Percentiles rank a stretch among this genome's conserved stretches.
Evolutionary conservation across 306 rosid species (phyloP).

Genomic region (Quercus dentata): DNA sequence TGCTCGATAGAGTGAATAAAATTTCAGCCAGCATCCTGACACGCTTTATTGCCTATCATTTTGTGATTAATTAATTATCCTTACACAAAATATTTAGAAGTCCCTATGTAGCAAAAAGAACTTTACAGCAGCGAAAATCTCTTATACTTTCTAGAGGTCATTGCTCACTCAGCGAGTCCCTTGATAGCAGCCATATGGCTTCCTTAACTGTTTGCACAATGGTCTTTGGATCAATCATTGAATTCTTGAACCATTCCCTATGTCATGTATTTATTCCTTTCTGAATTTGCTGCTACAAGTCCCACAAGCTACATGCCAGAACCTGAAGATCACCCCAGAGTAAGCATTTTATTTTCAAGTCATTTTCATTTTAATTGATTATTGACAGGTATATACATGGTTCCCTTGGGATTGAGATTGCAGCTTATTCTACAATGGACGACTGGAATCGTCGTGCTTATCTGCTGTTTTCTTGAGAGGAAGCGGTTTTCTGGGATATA

Average conservation of each 20-base stretch:
- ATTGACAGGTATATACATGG: conserved; percentile 86
- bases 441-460: conserved; percentile 85
- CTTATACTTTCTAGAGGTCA: neutral
- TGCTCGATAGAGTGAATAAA: neutral
- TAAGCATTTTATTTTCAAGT: conserved; percentile 63
- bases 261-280: neutral
- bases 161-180: neutral
- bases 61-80: neutral
- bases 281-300: conserved; percentile 9
- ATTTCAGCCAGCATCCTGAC: neutral
- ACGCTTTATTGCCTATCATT: neutral
- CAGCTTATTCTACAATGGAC: conserved; percentile 99
- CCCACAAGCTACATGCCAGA: conserved; percentile 29
- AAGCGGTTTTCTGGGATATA: conserved; percentile 68
- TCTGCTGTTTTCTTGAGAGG: conserved; percentile 85
- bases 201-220: neutral
- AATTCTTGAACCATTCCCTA: conserved; percentile 5
- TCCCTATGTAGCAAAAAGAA: neutral
- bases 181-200: neutral
- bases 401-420: conserved; percentile 95
- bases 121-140: neutral
- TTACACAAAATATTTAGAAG: neutral
- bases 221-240: conserved; percentile 2
- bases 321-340: conserved; percentile 41
- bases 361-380: conserved; percentile 68